Evolutionary conservation across 176 grass and related monocot genomes (phyloP).

Genomic region (Ampelocalamus luodianensis): DNA sequence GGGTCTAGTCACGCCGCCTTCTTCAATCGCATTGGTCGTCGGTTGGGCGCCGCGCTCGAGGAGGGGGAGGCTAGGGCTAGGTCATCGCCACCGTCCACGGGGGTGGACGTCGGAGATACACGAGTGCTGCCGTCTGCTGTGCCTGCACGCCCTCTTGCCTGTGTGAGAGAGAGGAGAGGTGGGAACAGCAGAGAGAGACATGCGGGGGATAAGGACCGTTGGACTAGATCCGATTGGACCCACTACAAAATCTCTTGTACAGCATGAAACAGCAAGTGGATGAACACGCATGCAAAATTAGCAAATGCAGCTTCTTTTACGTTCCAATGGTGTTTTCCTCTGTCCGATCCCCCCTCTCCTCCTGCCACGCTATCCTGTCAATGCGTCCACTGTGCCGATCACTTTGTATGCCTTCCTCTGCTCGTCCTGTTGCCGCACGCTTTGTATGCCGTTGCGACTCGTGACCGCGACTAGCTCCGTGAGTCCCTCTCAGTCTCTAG

Average conservation of each 20-base stretch:
- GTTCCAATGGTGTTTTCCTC: neutral
- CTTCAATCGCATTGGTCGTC: too few species aligned
- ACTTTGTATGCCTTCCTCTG: neutral
- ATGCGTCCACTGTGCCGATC: slow-evolving; percentile 3
- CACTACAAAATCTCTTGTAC: neutral
- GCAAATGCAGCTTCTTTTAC: slow-evolving; percentile 6
- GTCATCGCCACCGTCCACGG: too few species aligned
- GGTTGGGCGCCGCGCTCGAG: too few species aligned
- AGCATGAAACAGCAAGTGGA: neutral
- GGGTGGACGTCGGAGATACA: too few species aligned
- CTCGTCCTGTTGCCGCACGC: neutral
- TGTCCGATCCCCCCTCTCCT: neutral
- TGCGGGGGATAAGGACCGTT: too few species aligned
- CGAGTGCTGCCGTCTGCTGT: too few species aligned
- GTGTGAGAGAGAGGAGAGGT: too few species aligned
- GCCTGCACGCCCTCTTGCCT: too few species aligned
- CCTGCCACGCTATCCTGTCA: neutral
- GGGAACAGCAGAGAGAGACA: too few species aligned
- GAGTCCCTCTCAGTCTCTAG: neutral
- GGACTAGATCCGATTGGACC: neutral
- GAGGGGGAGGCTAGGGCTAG: too few species aligned
- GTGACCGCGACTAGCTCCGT: slow-evolving; percentile 35
- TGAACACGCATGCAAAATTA: neutral
- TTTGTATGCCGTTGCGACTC: neutral
- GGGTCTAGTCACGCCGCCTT: too few species aligned